These are phyloP conservation scores for Melastoma malabathricum DNA, from an alignment of 345 rosid genomes.

Conservation along the genomic window DNA sequence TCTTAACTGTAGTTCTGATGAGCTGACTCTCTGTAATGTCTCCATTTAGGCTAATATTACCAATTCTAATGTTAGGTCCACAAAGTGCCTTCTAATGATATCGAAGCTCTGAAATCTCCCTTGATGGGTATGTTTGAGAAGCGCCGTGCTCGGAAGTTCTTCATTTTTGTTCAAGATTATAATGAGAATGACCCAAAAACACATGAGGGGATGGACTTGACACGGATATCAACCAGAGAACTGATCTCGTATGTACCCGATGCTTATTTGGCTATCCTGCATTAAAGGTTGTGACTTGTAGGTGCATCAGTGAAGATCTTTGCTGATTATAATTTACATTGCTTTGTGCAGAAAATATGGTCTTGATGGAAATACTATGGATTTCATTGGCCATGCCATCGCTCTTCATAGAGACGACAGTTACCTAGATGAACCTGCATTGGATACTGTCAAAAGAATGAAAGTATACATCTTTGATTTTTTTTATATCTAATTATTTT, in stretches of 20 bases:
- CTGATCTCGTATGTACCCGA: slow-evolving; percentile 60
- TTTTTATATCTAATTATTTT: background rate
- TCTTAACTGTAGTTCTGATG: background rate
- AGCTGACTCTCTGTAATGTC: background rate
- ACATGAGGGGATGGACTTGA: slow-evolving; percentile 92
- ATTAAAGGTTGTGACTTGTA: background rate
- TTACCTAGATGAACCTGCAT: slow-evolving; percentile 76
- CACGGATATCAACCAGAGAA: slow-evolving; percentile 63
- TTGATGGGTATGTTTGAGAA: slow-evolving; percentile 98
- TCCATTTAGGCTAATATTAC: slow-evolving; percentile 3
- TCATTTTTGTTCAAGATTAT: slow-evolving; percentile 78
- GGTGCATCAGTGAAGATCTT: background rate
- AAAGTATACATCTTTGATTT: slow-evolving; percentile 34
- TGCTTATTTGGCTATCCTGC: slow-evolving; percentile 5
- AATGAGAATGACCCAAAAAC: slow-evolving; percentile 75
- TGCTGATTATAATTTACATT: background rate
- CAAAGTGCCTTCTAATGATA: slow-evolving; percentile 91
- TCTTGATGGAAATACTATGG: slow-evolving; percentile 76
- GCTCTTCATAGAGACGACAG: slow-evolving; percentile 86
- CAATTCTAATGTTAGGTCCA: slow-evolving; percentile 40
- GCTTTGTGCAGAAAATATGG: slow-evolving; percentile 59
- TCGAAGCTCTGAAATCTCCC: slow-evolving; percentile 93
- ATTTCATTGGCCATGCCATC: slow-evolving; percentile 93
- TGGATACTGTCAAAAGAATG: slow-evolving; percentile 91
- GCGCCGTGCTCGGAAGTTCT: slow-evolving; percentile 90